Base-by-base conservation (phyloP, 768 basidiomycete species). In the Lyophyllum decastes region DNA sequence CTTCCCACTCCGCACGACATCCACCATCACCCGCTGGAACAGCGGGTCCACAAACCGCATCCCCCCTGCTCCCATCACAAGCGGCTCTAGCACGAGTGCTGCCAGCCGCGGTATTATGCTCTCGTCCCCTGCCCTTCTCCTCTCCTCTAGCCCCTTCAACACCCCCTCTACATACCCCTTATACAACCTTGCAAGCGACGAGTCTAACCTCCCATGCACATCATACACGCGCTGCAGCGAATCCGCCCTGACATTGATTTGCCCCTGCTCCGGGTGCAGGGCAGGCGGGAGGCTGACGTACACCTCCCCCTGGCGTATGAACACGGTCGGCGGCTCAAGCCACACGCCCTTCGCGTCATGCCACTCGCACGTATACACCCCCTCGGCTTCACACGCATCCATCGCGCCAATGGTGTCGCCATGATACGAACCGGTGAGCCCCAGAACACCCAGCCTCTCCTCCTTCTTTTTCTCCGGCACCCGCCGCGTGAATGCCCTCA, bases 21-120 rank as follows among this genome's bases (percentile, higher is more conserved):
- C 94, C 40, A 98, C 76, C 61, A 98, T 71, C 27, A 94, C 77
- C 25, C 92, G 83, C 70, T 98, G 96, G 80, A 96, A 98, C 43
- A 98, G 85, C 9, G 96, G 96, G 68, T 98, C 96, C 24, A 98
- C 93, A 66, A 98, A 98, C 27, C 94, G 79, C 96, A 98, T 98
- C 0, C 96, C 96, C 0, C 93, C 96, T 0, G 96, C 95, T 14
- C 96, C 96, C 83, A 98, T 90, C 24, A 95, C 83, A 22, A 95
- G 79, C 0, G 96, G 96, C 68, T 98, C 96, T 26, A 98, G 75
- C 6, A 98, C 86, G 17, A 98, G 78, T 0, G 93, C 91, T 1
- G 86, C 90, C 2, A 92, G 70, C 22, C 73, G 77, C 2, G 70
- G 76, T 0, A 44, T 47, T 0, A 44, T 47, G 21, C 30, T 52